phyloP scores from a whole-genome alignment of 2,329 filamentous ascomycete genomes.

The Pyrenophora graminea region DNA sequence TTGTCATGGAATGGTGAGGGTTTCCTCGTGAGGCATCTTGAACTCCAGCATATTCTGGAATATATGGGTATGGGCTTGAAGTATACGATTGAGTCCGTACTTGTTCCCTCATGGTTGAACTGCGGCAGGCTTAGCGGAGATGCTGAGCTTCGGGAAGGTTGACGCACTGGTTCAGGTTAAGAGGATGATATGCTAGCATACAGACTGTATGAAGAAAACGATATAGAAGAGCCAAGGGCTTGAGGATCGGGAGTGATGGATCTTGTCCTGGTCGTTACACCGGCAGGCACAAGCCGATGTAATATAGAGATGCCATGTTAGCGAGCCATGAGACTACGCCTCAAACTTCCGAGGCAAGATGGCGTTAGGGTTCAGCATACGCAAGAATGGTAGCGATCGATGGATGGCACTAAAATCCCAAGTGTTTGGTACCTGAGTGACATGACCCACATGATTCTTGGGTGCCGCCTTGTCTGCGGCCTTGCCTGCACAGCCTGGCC shows the following conservation, averaged over 20 bases:
- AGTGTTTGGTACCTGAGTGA: conserved; percentile 22
- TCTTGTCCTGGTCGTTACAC: conserved; percentile 2
- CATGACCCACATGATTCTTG: conserved; percentile 13
- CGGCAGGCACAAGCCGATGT: conserved; percentile 1
- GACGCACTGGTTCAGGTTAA: conserved; percentile 1
- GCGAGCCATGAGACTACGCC: conserved; percentile 2
- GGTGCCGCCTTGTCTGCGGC: conserved; percentile 12
- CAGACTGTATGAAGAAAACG: too few relatives aligned
- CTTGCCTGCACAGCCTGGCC: conserved; percentile 11
- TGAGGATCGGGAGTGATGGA: not conserved
- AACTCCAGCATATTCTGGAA: conserved; percentile 7
- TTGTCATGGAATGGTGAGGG: conserved; percentile 3
- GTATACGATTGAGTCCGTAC: conserved; percentile 11
- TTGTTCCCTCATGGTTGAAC: conserved; percentile 13
- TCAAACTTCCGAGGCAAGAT: conserved; percentile 4
- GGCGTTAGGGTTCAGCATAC: conserved; percentile 3
- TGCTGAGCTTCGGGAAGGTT: not conserved
- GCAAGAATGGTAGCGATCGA: conserved; percentile 18
- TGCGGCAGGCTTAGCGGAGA: not conserved
- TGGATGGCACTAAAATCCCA: conserved; percentile 18
- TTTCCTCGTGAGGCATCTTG: conserved; percentile 1
- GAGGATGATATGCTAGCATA: not conserved
- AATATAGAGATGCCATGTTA: conserved; percentile 15
- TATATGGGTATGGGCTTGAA: conserved; percentile 13
- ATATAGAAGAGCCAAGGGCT: not conserved